Base-by-base conservation (phyloP, 257 asterid species). In the Nicotiana tabacum region DNA sequence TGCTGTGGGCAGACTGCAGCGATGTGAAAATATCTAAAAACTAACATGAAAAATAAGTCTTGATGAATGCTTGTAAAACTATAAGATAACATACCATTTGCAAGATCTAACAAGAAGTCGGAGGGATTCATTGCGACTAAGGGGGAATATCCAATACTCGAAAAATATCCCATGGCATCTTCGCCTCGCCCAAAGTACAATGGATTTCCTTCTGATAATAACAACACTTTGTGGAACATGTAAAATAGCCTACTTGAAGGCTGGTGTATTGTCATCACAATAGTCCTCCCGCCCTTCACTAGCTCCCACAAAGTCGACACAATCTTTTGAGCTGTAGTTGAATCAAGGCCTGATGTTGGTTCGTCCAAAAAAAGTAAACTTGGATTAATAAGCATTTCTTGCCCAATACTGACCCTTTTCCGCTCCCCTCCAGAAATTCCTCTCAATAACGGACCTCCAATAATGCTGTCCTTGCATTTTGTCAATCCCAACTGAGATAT, bases 401-500 rank as follows among this genome's bases (percentile, higher is more conserved):
- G 97, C 0, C 98, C 98, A 2, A 95, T 95, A 58, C 97, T 95
- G 2, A 95, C 97, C 11, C 98, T 84, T 82, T 93, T 93, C 30
- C 95, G 61, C 87, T 95, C 98, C 0, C 98, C 98, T 0, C 97
- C 97, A 0, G 98, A 95, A 5, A 95, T 80, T 0, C 98, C 98
- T 64, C 97, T 86, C 76, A 89, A 10, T 2, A 82, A 27, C 2
- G 82, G 77, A 6, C 87, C 92, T 5, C 97, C 97, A 0, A 92
- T 87, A 0, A 92, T 84, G 84, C 92, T 90, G 51, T 87, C 70
- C 84, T 88, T 84, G 84, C 98, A 93, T 81, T 84, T 85, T 0
- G 82, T 61, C 10, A 95, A 53, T 15, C 97, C 97, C 1, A 95
- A 91, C 86, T 93, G 96, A 5, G 79, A 8, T 2, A 92, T 86